Evolutionary conservation across 2,329 filamentous ascomycete genomes (phyloP), one percentile per base, ranked within the genome.

Genomic region (Chalaropsis ovoidea): DNA sequence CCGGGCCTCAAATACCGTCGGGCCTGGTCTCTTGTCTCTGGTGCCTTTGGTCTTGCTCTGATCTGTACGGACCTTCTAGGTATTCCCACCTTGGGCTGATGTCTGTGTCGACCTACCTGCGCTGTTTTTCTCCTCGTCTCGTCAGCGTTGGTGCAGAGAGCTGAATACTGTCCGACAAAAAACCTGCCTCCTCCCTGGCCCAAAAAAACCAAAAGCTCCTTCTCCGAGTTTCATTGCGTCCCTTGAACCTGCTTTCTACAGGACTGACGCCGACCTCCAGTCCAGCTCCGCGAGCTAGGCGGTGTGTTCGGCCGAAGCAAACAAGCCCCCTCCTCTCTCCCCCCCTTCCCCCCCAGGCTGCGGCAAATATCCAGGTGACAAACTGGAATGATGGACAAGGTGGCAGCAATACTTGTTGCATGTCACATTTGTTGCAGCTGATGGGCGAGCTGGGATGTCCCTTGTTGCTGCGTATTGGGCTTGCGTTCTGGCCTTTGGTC

Each of bases 271-370:
- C 17, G 27, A 35, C 27, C 7, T 31, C 15, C 17, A 35, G 27
- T 17, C 10, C 17, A 10, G 52, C 17, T 58, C 31, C 27, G 27
- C 31, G 15, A 47, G 13, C 24, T 31, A 58, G 47, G 47, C 47
- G 47, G 52, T 58, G 52, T 58, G 27, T 8, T 58, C 52, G 52
- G 27, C 52, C 27, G 52, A 58, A n/a, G 24, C 52, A 58, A 35
- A 13, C 24, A 35, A 58, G 27, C 5, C n/a, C n/a, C n/a, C n/a
- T n/a, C n/a, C n/a, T n/a, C n/a, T n/a, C n/a, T n/a, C n/a, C n/a
- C n/a, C n/a, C n/a, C n/a, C n/a, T n/a, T n/a, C n/a, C n/a, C n/a
- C n/a, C n/a, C 17, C 31, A 35, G 52, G 24, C 13, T 35, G 17
- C 17, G 52, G 52, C 5, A 39, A 35, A n/a, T 27, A 35, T 5